phyloP scores from a whole-genome alignment of 768 basidiomycete genomes.

The Trametes villosa region DNA sequence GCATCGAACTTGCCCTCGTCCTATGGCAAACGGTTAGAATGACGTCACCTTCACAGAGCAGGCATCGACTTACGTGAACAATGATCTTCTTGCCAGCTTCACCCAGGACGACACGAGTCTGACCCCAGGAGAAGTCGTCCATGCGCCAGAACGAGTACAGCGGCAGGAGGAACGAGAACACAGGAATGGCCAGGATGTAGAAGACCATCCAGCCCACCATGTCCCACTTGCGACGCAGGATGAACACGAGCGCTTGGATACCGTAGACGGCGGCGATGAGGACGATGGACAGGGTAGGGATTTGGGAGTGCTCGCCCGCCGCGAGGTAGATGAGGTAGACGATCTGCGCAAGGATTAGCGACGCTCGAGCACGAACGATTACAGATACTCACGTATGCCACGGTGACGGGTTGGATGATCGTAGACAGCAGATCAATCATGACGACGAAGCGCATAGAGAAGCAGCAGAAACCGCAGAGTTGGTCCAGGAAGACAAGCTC shows the following conservation, averaged over 20 bases:
- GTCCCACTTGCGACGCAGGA: constrained; percentile 94
- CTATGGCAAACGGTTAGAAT: constrained; percentile 41
- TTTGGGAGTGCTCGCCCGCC: constrained; percentile 60
- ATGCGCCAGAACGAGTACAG: constrained; percentile 97
- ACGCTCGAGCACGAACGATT: background rate
- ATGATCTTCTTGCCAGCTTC: constrained; percentile 96
- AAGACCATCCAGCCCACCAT: constrained; percentile 98
- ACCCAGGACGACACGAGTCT: constrained; percentile 89
- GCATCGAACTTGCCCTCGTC: constrained; percentile 99
- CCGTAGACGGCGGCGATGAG: constrained; percentile 96
- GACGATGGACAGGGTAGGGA: constrained; percentile 84
- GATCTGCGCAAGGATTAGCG: constrained; percentile 54
- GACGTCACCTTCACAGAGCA: constrained; percentile 12
- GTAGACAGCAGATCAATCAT: constrained; percentile 95
- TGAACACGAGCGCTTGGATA: constrained; percentile 80
- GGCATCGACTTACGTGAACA: constrained; percentile 71
- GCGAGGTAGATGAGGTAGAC: constrained; percentile 87
- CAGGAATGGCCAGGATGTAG: constrained; percentile 93
- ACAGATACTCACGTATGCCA: constrained; percentile 79
- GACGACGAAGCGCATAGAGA: constrained; percentile 98
- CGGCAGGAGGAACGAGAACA: constrained; percentile 91
- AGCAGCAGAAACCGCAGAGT: constrained; percentile 96
- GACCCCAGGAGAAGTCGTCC: constrained; percentile 98
- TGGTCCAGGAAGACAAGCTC: constrained; percentile 91
- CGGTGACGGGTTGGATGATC: constrained; percentile 81